Conservation (phyloP, 345 rosid species). For the Laguncularia racemosa region DNA sequence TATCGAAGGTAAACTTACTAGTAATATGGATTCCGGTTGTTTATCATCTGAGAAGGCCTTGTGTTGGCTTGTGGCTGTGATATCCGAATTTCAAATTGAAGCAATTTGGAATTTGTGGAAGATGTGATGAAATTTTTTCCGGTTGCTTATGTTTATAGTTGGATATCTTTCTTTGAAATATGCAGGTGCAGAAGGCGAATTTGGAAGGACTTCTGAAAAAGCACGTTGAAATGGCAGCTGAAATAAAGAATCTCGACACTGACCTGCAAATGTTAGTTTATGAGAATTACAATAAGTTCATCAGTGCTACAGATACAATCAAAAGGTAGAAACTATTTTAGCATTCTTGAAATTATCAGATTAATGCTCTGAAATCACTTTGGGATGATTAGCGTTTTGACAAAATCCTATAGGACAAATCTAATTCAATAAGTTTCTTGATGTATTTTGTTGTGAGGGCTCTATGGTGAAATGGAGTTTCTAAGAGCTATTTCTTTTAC, state of each 20-base stretch:
- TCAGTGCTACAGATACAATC: constrained; percentile 97
- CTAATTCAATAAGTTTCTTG: background rate
- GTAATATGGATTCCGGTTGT: too few species aligned
- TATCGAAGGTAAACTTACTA: too few species aligned
- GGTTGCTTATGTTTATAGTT: too few species aligned
- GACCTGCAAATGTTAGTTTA: constrained; percentile 97
- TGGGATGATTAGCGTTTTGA: background rate
- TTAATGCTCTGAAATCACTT: background rate
- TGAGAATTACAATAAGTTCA: constrained; percentile 94
- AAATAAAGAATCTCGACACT: constrained; percentile 95
- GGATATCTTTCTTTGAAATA: constrained; percentile 2
- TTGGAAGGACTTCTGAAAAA: constrained; percentile 81
- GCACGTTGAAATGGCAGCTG: constrained; percentile 97
- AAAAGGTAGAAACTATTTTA: constrained; percentile 49
- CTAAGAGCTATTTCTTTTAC: constrained; percentile 7
- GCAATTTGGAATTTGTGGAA: too few species aligned
- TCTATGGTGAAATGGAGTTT: background rate
- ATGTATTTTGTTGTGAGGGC: background rate
- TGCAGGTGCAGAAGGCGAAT: constrained; percentile 73
- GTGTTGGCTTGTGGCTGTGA: too few species aligned
- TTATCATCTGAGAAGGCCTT: too few species aligned
- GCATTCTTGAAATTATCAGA: background rate
- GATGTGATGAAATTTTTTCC: too few species aligned
- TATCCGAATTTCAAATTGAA: too few species aligned
- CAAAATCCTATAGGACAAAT: too few species aligned